A percentile compares a stretch with the other conserved stretches of the same genome.
Evolutionary conservation across 202 grass and related monocot genomes (phyloP).

Genomic region (Setaria viridis): DNA sequence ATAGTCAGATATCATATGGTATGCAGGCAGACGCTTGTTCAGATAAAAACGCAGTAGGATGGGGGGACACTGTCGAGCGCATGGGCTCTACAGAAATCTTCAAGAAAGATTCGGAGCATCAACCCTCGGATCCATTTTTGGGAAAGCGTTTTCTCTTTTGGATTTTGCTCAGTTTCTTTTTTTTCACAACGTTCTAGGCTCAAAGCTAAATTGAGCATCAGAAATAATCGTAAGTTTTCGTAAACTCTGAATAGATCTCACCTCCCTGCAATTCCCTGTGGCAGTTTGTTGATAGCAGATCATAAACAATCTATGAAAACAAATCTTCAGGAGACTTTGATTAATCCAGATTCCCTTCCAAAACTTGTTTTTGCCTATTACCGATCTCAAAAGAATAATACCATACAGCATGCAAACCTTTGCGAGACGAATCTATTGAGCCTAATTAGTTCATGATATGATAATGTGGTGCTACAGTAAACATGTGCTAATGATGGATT

Average conservation of each 20-base stretch:
- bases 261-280: neutral
- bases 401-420: too few species aligned
- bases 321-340: neutral
- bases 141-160: neutral
- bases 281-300: neutral
- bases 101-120: conserved; percentile 4
- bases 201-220: neutral
- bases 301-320: neutral
- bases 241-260: neutral
- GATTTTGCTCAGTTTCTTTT: neutral
- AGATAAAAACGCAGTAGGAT: neutral
- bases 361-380: neutral
- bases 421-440: too few species aligned
- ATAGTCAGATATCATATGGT: conserved; percentile 12
- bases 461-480: too few species aligned
- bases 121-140: neutral
- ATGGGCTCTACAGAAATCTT: conserved; percentile 37
- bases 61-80: neutral
- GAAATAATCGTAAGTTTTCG: neutral
- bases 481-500: too few species aligned
- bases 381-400: neutral
- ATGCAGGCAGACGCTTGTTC: neutral
- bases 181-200: neutral
- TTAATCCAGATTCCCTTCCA: neutral
- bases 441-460: too few species aligned